phyloP scores from a whole-genome alignment of 1,284 basidiomycete species.

The Thelephora terrestris region DNA sequence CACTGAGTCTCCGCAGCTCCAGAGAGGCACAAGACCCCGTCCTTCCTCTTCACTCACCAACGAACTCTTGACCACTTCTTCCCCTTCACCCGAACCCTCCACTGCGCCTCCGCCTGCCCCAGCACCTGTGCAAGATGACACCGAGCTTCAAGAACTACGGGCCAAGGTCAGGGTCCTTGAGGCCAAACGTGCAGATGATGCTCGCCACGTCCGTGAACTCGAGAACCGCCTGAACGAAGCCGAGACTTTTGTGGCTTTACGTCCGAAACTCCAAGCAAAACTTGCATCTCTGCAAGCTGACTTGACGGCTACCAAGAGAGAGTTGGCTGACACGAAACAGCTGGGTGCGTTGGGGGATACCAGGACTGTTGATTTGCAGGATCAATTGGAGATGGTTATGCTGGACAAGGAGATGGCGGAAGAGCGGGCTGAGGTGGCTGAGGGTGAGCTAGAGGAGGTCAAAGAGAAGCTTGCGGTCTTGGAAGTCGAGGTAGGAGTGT shows the following conservation, averaged over 20 bases:
- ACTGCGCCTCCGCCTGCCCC: neutral
- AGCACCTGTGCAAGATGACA: slow-evolving; percentile 30
- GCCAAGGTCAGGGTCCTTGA: slow-evolving; percentile 83
- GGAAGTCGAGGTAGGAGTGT: slow-evolving; percentile 76
- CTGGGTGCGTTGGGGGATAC: slow-evolving; percentile 50
- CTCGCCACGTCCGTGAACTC: slow-evolving; percentile 74
- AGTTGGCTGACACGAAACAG: slow-evolving; percentile 59
- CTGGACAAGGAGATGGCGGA: slow-evolving; percentile 97
- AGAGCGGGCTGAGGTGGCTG: slow-evolving; percentile 78
- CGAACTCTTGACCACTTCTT: neutral
- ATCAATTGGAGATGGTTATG: slow-evolving; percentile 91
- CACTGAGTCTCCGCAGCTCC: slow-evolving; percentile 7
- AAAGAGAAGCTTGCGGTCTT: slow-evolving; percentile 74
- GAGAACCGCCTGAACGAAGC: slow-evolving; percentile 78
- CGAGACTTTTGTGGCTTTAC: slow-evolving; percentile 74
- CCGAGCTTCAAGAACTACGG: slow-evolving; percentile 72
- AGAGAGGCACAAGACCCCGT: neutral
- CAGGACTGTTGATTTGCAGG: slow-evolving; percentile 63
- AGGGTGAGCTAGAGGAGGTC: slow-evolving; percentile 66
- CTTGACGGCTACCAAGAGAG: slow-evolving; percentile 56
- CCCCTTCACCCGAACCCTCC: slow-evolving; percentile 4
- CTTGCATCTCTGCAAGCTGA: slow-evolving; percentile 74
- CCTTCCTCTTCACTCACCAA: slow-evolving; percentile 1
- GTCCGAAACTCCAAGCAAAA: slow-evolving; percentile 85
- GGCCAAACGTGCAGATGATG: slow-evolving; percentile 78